Evolutionary conservation across 495 filamentous ascomycete species (phyloP), one percentile per base, ranked within the genome.

Genomic region (Talaromyces adpressus): DNA sequence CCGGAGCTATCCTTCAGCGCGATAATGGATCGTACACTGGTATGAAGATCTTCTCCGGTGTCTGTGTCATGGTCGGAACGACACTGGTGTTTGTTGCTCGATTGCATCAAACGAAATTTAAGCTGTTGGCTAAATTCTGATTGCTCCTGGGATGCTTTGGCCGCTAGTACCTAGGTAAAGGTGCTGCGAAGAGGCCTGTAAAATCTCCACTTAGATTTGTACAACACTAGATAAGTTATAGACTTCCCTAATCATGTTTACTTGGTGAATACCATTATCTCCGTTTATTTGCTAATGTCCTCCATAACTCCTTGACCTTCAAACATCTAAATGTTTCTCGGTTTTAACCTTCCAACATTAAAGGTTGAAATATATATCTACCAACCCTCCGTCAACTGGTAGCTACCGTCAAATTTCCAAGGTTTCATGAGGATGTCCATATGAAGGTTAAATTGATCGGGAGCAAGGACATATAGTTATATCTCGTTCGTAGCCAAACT

Each of bases 1-100:
- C 80, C 11, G 88, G 89, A 4, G 69, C 69, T 0, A 70, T 78
- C 20, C 59, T 73, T 6, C 20, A 41, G n/a, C 25, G 53, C 9
- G 25, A 53, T 8, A 56, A 65, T 18, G 71, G 67, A 12, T 65
- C 61, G 4, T 72, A 65, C 25, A 57, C 36, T 3, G 41, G 62
- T 7, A 65, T 73, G 68, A 70, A 73, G 56, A 57, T 72, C 0
- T 75, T 72, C 27, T 60, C 68, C 18, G 72, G 71, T 1, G 64
- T 73, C 1, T 62, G 66, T 22, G 27, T 65, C 18, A 47, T 74
- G 3, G 67, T 9, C 36, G 62, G 53, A 18, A 59, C 91, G 12
- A 90, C 91, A 67, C 27, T 62, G 6, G 58, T 67, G 6, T 34
- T 62, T n/a, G 23, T 11, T 36, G 60, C 41, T 53, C 22, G 60